Evolutionary conservation across 306 rosid genomes (phyloP).

Genomic region (Betula pendula): DNA sequence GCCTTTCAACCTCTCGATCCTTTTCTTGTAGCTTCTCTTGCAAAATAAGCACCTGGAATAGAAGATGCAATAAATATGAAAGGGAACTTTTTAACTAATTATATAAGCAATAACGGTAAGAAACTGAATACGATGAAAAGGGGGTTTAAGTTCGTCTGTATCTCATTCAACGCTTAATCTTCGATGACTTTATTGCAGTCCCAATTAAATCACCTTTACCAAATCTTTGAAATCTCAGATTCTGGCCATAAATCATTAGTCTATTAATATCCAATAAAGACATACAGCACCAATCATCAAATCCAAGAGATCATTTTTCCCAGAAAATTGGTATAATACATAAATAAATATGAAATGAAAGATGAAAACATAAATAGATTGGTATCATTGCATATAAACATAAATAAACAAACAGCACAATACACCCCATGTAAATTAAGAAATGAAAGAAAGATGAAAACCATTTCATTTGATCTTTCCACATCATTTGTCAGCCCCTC

Average conservation of each 20-base stretch:
- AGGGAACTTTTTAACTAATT: not conserved
- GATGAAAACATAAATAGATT: no score
- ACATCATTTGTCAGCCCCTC: constrained; percentile 86
- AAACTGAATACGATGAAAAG: not conserved
- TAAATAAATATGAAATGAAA: not conserved
- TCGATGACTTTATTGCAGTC: not conserved
- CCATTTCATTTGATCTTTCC: constrained; percentile 95
- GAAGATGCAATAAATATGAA: constrained; percentile 11
- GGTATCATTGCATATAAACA: no score
- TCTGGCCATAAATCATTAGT: not conserved
- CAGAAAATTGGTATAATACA: not conserved
- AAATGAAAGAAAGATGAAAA: constrained; percentile 34
- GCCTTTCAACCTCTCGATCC: constrained; percentile 53
- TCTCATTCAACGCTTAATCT: not conserved
- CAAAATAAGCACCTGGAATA: constrained; percentile 57
- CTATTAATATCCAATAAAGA: not conserved
- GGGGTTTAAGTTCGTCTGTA: not conserved
- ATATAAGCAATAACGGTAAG: not conserved
- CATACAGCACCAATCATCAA: not conserved
- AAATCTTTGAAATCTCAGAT: not conserved
- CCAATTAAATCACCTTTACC: not conserved
- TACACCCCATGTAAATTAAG: not conserved
- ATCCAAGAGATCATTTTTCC: not conserved
- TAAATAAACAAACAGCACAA: not conserved
- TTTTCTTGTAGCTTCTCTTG: constrained; percentile 74